Conservation (phyloP, 202 grass and related monocot species). For the Elaeis oleifera region DNA sequence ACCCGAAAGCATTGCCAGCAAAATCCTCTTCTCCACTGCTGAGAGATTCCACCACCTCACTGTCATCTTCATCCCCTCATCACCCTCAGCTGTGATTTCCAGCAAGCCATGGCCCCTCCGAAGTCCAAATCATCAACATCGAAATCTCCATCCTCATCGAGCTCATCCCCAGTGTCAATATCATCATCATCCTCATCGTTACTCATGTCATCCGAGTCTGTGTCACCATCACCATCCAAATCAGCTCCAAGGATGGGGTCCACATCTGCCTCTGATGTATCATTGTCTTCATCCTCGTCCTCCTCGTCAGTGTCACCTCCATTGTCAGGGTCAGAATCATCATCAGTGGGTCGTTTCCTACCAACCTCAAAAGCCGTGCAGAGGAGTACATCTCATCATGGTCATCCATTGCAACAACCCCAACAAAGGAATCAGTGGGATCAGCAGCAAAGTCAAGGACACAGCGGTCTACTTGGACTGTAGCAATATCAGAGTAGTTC, state of each 20-base stretch:
- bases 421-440: conserved; percentile 75
- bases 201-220: conserved; percentile 58
- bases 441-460: conserved; percentile 78
- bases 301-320: conserved; percentile 59
- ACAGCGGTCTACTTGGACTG: conserved; percentile 79
- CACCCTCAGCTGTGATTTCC: conserved; percentile 53
- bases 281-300: conserved; percentile 52
- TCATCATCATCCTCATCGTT: conserved; percentile 52
- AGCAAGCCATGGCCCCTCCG: conserved; percentile 46
- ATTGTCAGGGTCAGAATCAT: conserved; percentile 90
- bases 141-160: conserved; percentile 51
- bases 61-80: conserved; percentile 45
- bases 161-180: conserved; percentile 38
- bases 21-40: conserved; percentile 60
- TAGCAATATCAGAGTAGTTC: conserved; percentile 86
- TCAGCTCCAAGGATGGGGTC: conserved; percentile 31
- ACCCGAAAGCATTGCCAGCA: conserved; percentile 9
- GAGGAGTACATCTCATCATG: conserved; percentile 83
- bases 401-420: conserved; percentile 83
- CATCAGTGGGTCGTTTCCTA: conserved; percentile 73
- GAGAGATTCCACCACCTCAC: conserved; percentile 47
- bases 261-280: conserved; percentile 53
- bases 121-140: conserved; percentile 50
- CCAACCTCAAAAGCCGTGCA: conserved; percentile 71
- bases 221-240: conserved; percentile 34